phyloP scores from a whole-genome alignment of 768 basidiomycete genomes.

The Myochromella boudieri region DNA sequence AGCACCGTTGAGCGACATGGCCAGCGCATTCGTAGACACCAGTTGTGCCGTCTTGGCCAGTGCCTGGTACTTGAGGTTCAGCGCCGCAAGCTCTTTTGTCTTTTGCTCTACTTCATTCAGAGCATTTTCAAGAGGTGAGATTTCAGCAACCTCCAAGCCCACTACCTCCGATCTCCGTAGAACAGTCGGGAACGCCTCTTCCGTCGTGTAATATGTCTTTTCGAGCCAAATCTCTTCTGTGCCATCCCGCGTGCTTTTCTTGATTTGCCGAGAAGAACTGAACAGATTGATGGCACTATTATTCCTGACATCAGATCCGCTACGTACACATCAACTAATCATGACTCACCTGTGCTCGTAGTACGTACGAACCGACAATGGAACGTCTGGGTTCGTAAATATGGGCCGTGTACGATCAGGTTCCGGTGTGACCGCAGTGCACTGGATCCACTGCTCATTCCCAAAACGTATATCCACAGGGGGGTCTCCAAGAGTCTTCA shows the following conservation, averaged over 20 bases:
- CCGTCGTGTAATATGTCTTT: constrained; percentile 84
- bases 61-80: constrained; percentile 72
- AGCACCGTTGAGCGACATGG: constrained; percentile 83
- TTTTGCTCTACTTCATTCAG: constrained; percentile 78
- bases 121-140: constrained; percentile 85
- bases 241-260: constrained; percentile 62
- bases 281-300: constrained; percentile 80
- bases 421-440: constrained; percentile 82
- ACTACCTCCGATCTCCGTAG: constrained; percentile 87
- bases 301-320: background rate
- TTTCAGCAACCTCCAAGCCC: constrained; percentile 64
- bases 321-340: too few relatives aligned
- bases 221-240: constrained; percentile 82
- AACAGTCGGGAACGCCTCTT: constrained; percentile 89
- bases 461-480: constrained; percentile 79
- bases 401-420: constrained; percentile 76
- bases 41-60: constrained; percentile 73
- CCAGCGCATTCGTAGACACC: constrained; percentile 76
- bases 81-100: constrained; percentile 70
- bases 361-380: constrained; percentile 75
- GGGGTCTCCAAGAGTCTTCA: constrained; percentile 75
- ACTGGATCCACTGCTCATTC: constrained; percentile 83
- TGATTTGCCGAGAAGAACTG: constrained; percentile 69
- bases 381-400: constrained; percentile 84
- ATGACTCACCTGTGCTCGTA: constrained; percentile 75